Percentiles rank a stretch among this genome's conserved stretches.
These are phyloP conservation scores for Scenedesmus sp. DNA, from an alignment of 163 green algal genomes.

Conservation along the genomic window DNA sequence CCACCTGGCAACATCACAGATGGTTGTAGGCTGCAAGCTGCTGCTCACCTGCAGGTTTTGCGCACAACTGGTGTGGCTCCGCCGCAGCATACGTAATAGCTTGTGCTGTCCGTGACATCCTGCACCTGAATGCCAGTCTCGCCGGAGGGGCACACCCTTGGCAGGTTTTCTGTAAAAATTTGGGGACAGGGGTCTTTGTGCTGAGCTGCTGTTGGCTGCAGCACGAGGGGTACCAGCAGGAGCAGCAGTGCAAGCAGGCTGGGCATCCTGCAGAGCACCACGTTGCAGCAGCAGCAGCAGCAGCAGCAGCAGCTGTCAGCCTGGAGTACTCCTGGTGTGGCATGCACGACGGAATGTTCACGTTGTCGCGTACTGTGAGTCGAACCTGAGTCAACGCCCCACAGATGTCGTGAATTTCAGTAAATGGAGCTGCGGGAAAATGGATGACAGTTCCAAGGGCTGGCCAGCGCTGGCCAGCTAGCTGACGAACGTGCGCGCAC, in stretches of 20 bases:
- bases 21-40: no score
- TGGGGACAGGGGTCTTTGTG: not conserved
- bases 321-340: no score
- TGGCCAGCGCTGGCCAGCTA: no score
- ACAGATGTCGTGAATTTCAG: no score
- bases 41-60: constrained; percentile 25
- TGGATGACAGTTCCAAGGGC: no score
- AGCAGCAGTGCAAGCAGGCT: not conserved
- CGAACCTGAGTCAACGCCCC: no score
- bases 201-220: not conserved
- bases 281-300: not conserved
- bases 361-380: no score
- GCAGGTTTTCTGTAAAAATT: not conserved
- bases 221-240: not conserved
- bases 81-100: constrained; percentile 33
- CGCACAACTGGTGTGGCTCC: not conserved
- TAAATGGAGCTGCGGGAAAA: no score
- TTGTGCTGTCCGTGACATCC: constrained; percentile 17
- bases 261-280: not conserved
- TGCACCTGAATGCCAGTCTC: not conserved
- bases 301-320: no score
- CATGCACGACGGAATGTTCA: no score
- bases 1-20: no score
- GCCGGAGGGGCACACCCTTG: not conserved
- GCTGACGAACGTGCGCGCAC: no score